Conservation (phyloP, 306 rosid genomes). For the Medicago lupulina region DNA sequence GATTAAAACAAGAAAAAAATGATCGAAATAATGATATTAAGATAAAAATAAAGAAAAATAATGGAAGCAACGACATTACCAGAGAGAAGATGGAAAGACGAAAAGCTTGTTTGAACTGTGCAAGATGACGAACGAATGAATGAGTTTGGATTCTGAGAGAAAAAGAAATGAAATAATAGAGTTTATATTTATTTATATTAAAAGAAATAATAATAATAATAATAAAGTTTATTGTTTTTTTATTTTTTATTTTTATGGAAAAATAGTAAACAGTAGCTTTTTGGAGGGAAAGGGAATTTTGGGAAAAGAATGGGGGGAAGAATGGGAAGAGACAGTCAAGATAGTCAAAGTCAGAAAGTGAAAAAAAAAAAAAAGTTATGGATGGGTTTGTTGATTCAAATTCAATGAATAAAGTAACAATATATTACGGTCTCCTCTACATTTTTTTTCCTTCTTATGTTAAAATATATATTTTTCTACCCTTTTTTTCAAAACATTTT, state of each 20-base stretch:
- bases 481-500: too few species aligned
- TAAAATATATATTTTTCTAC: too few species aligned
- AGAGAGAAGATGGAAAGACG: background rate
- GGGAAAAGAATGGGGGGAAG: slow-evolving; percentile 17
- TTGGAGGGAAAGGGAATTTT: slow-evolving; percentile 1
- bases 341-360: background rate
- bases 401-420: background rate
- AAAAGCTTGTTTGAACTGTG: slow-evolving; percentile 23
- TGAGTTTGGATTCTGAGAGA: slow-evolving; percentile 18
- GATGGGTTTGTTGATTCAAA: background rate
- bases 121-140: slow-evolving; percentile 32
- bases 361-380: background rate
- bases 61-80: slow-evolving; percentile 16
- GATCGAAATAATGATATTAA: background rate
- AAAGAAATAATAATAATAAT: background rate
- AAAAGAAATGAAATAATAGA: background rate
- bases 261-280: background rate
- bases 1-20: background rate
- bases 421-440: too few species aligned
- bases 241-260: background rate
- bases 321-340: background rate
- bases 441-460: too few species aligned
- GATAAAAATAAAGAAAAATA: background rate
- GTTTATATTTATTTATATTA: background rate
- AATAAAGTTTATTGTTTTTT: background rate